phyloP scores from a whole-genome alignment of 176 grass and related monocot genomes.

The Oryza meridionalis region DNA sequence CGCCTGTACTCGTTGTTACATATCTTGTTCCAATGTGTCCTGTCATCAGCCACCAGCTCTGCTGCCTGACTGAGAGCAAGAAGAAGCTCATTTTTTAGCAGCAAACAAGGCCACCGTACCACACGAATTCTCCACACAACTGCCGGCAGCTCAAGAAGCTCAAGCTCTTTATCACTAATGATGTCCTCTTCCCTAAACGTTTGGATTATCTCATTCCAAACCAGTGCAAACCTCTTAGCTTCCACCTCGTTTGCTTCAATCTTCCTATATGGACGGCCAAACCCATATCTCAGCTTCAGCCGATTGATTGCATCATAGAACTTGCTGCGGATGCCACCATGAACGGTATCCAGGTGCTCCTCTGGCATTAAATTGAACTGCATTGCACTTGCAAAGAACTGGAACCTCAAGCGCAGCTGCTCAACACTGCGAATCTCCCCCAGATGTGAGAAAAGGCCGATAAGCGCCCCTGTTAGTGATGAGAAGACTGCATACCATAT shows the following conservation, averaged over 20 bases:
- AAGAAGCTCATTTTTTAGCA: slow-evolving; percentile 86
- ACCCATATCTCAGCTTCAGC: slow-evolving; percentile 85
- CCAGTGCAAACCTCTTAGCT: slow-evolving; percentile 87
- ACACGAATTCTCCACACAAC: slow-evolving; percentile 81
- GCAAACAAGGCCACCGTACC: slow-evolving; percentile 89
- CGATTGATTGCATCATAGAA: slow-evolving; percentile 75
- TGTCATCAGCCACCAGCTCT: slow-evolving; percentile 70
- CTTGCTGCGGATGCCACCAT: slow-evolving; percentile 57
- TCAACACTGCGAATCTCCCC: slow-evolving; percentile 91
- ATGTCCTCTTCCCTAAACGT: slow-evolving; percentile 97
- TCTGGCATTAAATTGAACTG: slow-evolving; percentile 98
- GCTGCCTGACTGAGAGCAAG: slow-evolving; percentile 85
- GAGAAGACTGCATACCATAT: slow-evolving; percentile 98
- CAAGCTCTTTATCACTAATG: slow-evolving; percentile 83
- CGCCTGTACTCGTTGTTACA: slow-evolving; percentile 77
- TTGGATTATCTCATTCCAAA: slow-evolving; percentile 95
- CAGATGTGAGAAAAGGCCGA: slow-evolving; percentile 88
- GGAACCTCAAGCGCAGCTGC: slow-evolving; percentile 92
- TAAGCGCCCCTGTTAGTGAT: slow-evolving; percentile 72
- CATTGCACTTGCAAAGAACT: slow-evolving; percentile 98
- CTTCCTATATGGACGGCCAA: slow-evolving; percentile 87
- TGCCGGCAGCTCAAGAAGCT: slow-evolving; percentile 88
- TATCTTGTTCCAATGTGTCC: slow-evolving; percentile 67
- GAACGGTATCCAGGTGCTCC: slow-evolving; percentile 52
- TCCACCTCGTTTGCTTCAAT: slow-evolving; percentile 78